These are phyloP conservation scores for Talaromyces funiculosus DNA, from an alignment of 2,329 filamentous ascomycete species.

Conservation along the genomic window DNA sequence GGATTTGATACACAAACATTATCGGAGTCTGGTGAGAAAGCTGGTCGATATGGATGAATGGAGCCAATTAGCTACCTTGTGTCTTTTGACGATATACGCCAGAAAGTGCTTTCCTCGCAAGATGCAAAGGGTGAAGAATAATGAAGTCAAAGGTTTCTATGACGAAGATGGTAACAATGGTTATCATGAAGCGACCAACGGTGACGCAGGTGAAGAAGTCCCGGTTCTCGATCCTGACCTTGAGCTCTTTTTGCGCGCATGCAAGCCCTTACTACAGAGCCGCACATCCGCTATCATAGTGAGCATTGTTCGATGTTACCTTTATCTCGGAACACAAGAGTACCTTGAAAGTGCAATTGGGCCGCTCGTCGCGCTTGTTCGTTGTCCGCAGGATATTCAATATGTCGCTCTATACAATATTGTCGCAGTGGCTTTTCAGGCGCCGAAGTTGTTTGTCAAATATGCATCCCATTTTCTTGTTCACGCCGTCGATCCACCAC, in stretches of 20 bases:
- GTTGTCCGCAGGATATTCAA: constrained; percentile 79
- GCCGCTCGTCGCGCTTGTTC: constrained; percentile 77
- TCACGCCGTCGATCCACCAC: constrained; percentile 67
- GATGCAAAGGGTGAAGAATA: constrained; percentile 54
- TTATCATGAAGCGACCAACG: constrained; percentile 40
- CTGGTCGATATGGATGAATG: constrained; percentile 99
- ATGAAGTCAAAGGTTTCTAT: constrained; percentile 69
- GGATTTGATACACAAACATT: constrained; percentile 86
- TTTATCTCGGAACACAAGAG: constrained; percentile 72
- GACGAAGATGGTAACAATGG: constrained; percentile 56
- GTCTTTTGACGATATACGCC: constrained; percentile 76
- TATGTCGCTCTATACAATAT: constrained; percentile 91
- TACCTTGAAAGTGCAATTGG: constrained; percentile 73
- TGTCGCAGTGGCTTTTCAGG: constrained; percentile 76
- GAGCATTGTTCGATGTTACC: constrained; percentile 77
- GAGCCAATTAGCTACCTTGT: constrained; percentile 80
- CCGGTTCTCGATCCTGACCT: constrained; percentile 72
- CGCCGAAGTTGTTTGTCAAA: constrained; percentile 75
- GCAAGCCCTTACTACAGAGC: constrained; percentile 80
- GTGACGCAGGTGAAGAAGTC: constrained; percentile 48
- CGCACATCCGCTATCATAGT: constrained; percentile 90
- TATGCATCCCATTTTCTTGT: constrained; percentile 89
- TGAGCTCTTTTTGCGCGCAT: constrained; percentile 69
- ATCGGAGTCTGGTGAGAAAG: constrained; percentile 77
- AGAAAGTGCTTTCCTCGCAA: constrained; percentile 78